These are phyloP conservation scores for Yarrowia sp. DNA, from an alignment of 805 yeast species.

Conservation along the genomic window DNA sequence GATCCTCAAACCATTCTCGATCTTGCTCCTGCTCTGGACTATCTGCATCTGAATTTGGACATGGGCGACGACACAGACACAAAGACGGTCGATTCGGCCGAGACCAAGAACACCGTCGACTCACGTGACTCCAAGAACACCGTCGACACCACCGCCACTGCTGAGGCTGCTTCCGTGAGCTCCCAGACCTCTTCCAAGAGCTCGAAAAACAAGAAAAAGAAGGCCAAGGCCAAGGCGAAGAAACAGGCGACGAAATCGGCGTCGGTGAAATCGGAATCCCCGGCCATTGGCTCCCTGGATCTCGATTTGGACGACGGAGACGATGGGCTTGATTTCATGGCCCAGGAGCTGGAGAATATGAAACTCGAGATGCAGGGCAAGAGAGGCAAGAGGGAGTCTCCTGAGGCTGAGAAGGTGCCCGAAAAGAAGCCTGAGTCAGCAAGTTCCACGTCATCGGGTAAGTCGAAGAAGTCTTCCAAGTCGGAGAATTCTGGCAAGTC, in stretches of 20 bases:
- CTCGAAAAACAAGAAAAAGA: slow-evolving; percentile 15
- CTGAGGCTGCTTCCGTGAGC: background rate
- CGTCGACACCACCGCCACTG: background rate
- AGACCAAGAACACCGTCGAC: slow-evolving; percentile 6
- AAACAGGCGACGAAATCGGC: background rate
- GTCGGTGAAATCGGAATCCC: background rate
- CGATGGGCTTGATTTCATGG: slow-evolving; percentile 33
- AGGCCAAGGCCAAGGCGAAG: slow-evolving; percentile 17
- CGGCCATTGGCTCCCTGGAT: slow-evolving; percentile 3
- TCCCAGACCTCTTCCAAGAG: background rate
- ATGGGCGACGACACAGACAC: slow-evolving; percentile 20
- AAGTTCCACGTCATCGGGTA: background rate
- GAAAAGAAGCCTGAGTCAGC: background rate
- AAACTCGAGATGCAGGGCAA: slow-evolving; percentile 35
- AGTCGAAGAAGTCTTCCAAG: slow-evolving; percentile 1
- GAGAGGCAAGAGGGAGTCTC: slow-evolving; percentile 6
- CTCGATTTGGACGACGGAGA: slow-evolving; percentile 5
- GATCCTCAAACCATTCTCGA: background rate
- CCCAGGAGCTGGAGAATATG: slow-evolving; percentile 37
- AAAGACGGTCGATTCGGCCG: slow-evolving; percentile 12
- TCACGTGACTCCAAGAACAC: background rate
- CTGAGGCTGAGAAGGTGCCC: background rate
- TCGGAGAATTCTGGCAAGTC: no score
- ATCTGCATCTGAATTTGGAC: slow-evolving; percentile 8
- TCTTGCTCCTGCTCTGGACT: slow-evolving; percentile 28